A percentile compares a stretch with the other conserved stretches of the same genome.
Evolutionary conservation across 129 eudicot species (phyloP).

Genomic region (Arctium minus): DNA sequence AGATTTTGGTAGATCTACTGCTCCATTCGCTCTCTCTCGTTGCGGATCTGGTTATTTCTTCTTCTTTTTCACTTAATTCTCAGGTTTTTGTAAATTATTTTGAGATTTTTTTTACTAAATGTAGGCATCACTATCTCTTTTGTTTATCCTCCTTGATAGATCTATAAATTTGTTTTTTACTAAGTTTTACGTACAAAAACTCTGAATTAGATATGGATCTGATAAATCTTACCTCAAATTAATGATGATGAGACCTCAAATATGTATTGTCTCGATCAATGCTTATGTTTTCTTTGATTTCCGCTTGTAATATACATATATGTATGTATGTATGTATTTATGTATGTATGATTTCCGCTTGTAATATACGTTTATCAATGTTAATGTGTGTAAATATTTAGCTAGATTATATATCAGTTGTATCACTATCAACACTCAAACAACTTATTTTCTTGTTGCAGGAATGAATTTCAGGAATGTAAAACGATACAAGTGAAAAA

Average conservation of each 20-base stretch:
- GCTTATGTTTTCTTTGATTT: not conserved
- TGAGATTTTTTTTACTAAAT: no score
- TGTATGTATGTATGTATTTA: no score
- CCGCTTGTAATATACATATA: not conserved
- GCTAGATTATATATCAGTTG: not conserved
- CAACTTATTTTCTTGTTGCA: not conserved
- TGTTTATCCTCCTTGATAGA: not conserved
- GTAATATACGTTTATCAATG: not conserved
- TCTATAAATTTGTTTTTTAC: not conserved
- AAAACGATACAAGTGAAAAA: not conserved
- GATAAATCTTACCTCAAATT: no score
- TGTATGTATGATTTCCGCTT: no score
- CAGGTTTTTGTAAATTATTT: not conserved
- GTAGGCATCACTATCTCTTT: not conserved
- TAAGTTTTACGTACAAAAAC: no score
- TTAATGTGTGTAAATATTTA: not conserved
- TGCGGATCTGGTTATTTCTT: not conserved
- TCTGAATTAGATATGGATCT: no score
- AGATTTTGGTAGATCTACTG: not conserved
- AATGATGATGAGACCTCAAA: no score
- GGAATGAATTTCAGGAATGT: not conserved
- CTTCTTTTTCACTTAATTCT: no score
- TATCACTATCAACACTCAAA: not conserved
- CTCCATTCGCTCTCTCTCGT: not conserved
- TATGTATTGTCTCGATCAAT: no score